phyloP scores from a whole-genome alignment of 169 alveolate genomes.

The Fabrea salina region DNA sequence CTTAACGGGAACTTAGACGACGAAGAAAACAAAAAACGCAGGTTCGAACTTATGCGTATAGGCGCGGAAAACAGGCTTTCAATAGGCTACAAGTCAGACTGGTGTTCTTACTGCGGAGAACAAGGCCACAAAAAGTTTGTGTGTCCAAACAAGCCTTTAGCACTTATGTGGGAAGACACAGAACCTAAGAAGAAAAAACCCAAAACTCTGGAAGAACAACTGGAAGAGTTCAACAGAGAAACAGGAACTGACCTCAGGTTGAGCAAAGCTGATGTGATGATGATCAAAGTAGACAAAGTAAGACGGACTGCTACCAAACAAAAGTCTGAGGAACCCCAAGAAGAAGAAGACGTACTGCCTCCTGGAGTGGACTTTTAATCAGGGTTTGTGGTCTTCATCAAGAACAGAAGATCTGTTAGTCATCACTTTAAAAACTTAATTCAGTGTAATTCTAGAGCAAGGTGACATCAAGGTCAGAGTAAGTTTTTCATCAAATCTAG shows the following conservation, averaged over 20 bases:
- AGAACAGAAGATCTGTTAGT: no score
- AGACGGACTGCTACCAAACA: not conserved
- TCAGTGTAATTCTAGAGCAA: no score
- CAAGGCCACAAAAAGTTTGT: constrained; percentile 72
- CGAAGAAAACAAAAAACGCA: constrained; percentile 52
- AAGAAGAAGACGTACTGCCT: constrained; percentile 16
- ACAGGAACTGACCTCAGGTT: not conserved
- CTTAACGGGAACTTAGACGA: constrained; percentile 60
- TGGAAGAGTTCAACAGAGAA: constrained; percentile 1
- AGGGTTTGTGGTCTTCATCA: no score
- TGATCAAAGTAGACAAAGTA: not conserved
- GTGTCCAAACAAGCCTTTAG: constrained; percentile 36
- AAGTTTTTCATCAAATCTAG: no score
- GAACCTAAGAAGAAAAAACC: not conserved
- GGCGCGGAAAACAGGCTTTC: constrained; percentile 31
- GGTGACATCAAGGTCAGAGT: no score
- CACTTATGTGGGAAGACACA: constrained; percentile 6
- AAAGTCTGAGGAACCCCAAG: not conserved
- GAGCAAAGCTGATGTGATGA: not conserved
- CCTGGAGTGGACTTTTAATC: constrained; percentile 5
- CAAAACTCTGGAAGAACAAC: constrained; percentile 21
- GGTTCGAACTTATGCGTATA: constrained; percentile 40
- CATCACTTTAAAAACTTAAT: no score
- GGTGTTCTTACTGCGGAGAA: constrained; percentile 77
- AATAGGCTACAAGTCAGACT: constrained; percentile 53